phyloP scores from a whole-genome alignment of 805 yeast species.

The Cyberlindnera mrakii region DNA sequence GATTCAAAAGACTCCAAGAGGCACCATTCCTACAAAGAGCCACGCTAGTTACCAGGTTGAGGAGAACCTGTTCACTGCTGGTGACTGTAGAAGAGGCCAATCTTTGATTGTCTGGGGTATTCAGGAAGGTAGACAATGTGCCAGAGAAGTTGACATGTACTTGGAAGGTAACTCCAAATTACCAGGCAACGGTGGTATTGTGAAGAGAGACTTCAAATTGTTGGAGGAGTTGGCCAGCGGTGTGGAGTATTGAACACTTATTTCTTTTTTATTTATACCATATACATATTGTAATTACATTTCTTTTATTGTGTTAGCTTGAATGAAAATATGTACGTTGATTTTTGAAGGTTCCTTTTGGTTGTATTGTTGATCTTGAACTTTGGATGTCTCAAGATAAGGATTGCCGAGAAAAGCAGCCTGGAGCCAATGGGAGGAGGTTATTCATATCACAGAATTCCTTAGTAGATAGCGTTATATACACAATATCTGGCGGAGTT shows the following conservation, averaged over 20 bases:
- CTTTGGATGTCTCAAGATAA: no score
- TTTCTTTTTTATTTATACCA: not conserved
- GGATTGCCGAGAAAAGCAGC: no score
- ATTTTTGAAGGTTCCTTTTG: no score
- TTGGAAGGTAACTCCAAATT: conserved; percentile 74
- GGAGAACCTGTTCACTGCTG: conserved; percentile 85
- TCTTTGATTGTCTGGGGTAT: conserved; percentile 98
- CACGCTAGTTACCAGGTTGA: conserved; percentile 64
- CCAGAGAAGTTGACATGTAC: conserved; percentile 80
- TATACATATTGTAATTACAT: no score
- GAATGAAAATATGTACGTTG: no score
- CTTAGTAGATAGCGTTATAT: no score
- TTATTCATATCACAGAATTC: no score
- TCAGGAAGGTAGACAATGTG: conserved; percentile 99
- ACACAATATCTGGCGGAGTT: no score
- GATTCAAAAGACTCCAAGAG: conserved; percentile 67
- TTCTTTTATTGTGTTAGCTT: no score
- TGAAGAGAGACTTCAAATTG: conserved; percentile 72
- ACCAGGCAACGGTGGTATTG: conserved; percentile 93
- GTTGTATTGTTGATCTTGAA: no score
- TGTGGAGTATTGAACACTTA: not conserved
- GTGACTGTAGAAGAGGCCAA: conserved; percentile 99
- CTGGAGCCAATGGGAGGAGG: no score
- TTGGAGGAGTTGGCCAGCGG: conserved; percentile 61
- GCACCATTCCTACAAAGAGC: conserved; percentile 57